phyloP scores from a whole-genome alignment of 257 asterid genomes.

The Ilex asprella region DNA sequence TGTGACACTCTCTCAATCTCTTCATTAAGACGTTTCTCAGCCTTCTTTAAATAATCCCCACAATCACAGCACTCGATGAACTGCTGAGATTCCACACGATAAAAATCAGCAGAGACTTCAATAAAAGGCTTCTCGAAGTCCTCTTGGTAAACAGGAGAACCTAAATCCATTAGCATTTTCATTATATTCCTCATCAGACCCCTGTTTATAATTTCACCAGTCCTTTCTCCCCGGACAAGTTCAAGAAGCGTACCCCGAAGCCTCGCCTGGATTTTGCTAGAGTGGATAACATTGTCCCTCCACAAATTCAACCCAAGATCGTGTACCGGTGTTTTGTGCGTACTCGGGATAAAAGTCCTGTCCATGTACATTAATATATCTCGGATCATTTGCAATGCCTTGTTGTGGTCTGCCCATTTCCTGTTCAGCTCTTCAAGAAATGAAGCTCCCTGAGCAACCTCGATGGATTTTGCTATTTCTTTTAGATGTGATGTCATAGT shows the following conservation, averaged over 20 bases:
- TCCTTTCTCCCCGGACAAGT: conserved; percentile 21
- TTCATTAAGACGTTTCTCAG: conserved; percentile 27
- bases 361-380: conserved; percentile 35
- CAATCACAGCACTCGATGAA: conserved; percentile 30
- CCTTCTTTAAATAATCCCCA: conserved; percentile 30
- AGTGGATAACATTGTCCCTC: conserved; percentile 28
- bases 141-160: conserved; percentile 22
- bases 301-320: conserved; percentile 31
- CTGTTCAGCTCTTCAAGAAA: conserved; percentile 30
- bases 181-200: conserved; percentile 27
- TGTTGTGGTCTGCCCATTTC: conserved; percentile 30
- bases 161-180: conserved; percentile 31
- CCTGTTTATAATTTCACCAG: conserved; percentile 31
- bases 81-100: conserved; percentile 23
- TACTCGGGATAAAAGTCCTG: conserved; percentile 27
- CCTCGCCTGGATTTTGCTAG: conserved; percentile 26
- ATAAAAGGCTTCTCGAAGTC: conserved; percentile 31
- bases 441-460: conserved; percentile 24
- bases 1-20: conserved; percentile 29
- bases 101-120: conserved; percentile 28
- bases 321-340: conserved; percentile 28
- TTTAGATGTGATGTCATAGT: conserved; percentile 30
- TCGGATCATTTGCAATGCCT: conserved; percentile 35
- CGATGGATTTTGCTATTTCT: conserved; percentile 25
- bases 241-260: conserved; percentile 27